Percentiles rank a stretch among this genome's conserved stretches.
phyloP scores from a whole-genome alignment of 495 filamentous ascomycete genomes.

The Hapsidospora chrysogenum region DNA sequence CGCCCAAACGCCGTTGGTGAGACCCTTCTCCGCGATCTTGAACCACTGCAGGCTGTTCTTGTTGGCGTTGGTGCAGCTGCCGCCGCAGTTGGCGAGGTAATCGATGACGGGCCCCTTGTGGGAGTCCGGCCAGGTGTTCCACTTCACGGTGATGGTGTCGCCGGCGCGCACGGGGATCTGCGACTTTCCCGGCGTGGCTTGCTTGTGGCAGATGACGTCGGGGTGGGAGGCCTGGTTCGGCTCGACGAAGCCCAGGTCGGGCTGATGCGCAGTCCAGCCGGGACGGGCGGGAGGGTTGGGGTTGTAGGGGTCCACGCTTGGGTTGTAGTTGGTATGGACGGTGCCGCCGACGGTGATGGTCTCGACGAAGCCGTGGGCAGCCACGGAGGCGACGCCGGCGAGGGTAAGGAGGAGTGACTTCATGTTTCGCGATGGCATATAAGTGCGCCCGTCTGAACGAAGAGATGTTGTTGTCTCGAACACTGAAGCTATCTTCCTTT shows the following conservation, averaged over 20 bases:
- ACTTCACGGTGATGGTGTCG: conserved; percentile 38
- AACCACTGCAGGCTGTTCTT: conserved; percentile 51
- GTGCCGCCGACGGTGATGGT: conserved; percentile 40
- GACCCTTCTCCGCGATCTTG: conserved; percentile 46
- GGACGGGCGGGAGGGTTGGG: conserved; percentile 28
- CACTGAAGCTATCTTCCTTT: too few species aligned
- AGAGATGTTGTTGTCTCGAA: too few species aligned
- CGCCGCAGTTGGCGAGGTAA: conserved; percentile 58
- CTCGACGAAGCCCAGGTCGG: conserved; percentile 38
- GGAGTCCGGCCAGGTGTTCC: conserved; percentile 49
- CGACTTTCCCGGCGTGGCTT: conserved; percentile 18
- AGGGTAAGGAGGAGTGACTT: conserved; percentile 17
- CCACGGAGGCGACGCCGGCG: conserved; percentile 28
- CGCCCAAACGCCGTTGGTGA: conserved; percentile 45
- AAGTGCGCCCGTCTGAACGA: too few species aligned
- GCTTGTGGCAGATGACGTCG: conserved; percentile 36
- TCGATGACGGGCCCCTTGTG: conserved; percentile 35
- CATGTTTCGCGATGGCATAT: too few species aligned
- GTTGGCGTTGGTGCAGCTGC: conserved; percentile 45
- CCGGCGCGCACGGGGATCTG: conserved; percentile 27
- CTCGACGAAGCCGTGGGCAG: conserved; percentile 46
- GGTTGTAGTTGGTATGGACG: conserved; percentile 31
- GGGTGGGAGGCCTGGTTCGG: conserved; percentile 20
- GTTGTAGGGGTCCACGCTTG: conserved; percentile 16
- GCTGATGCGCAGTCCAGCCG: conserved; percentile 36